Conservation (phyloP, 257 asterid species). For the Gentiana straminea region DNA sequence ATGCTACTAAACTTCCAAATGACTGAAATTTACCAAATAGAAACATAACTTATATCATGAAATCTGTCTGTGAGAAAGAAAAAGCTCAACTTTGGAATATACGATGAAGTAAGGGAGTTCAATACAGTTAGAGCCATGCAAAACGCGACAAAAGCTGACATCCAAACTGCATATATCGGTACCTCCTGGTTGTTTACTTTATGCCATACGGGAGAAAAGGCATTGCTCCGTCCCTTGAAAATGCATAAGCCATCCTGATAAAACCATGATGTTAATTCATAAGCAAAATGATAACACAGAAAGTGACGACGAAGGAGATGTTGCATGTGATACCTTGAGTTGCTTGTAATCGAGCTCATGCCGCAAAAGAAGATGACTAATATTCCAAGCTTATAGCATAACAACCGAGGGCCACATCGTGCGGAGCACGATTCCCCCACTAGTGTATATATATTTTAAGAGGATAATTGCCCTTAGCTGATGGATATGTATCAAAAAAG, state of each 20-base stretch:
- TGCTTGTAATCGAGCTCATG: conserved; percentile 91
- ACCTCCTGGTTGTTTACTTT: conserved; percentile 81
- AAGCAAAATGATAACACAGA: conserved; percentile 2
- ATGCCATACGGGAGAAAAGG: conserved; percentile 79
- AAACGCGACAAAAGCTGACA: conserved; percentile 71
- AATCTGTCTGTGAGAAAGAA: too few species aligned
- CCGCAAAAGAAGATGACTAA: conserved; percentile 95
- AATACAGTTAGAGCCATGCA: conserved; percentile 95
- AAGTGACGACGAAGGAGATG: not conserved
- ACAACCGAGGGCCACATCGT: too few species aligned
- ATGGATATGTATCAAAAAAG: too few species aligned
- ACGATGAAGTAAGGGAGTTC: not conserved
- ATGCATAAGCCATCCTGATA: conserved; percentile 86
- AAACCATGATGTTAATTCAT: not conserved
- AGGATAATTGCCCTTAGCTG: too few species aligned
- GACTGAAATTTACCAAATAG: conserved; percentile 43
- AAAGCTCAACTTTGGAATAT: too few species aligned
- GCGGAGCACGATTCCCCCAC: too few species aligned
- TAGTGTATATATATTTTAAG: too few species aligned
- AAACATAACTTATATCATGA: too few species aligned
- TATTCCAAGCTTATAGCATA: too few species aligned
- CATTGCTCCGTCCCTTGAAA: conserved; percentile 98
- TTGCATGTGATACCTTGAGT: conserved; percentile 87
- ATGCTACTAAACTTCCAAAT: conserved; percentile 90
- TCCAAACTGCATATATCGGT: conserved; percentile 89